A percentile compares a stretch with the other conserved stretches of the same genome.
Evolutionary conservation across 768 basidiomycete genomes (phyloP).

Genomic region (Trichaptum fuscoviolaceum): DNA sequence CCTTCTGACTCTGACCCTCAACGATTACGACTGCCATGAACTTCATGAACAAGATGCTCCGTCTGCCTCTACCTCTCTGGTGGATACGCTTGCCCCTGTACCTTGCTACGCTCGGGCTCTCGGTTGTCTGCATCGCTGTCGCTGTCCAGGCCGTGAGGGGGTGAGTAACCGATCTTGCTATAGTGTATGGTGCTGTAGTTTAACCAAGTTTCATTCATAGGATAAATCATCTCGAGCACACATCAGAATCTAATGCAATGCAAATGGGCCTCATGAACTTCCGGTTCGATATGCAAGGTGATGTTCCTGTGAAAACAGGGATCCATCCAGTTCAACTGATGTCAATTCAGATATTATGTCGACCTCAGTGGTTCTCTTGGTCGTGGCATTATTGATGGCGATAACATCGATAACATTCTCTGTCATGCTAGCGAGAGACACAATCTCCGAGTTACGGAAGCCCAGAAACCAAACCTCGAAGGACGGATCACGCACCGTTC

Average conservation of each 20-base stretch:
- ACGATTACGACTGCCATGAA: neutral
- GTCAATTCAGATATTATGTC: conserved; percentile 10
- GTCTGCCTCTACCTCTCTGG: conserved; percentile 5
- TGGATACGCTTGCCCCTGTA: conserved; percentile 12
- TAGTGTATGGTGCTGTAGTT: neutral
- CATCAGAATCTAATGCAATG: neutral
- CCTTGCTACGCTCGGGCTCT: conserved; percentile 10
- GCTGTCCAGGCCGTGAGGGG: conserved; percentile 11
- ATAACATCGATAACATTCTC: conserved; percentile 1
- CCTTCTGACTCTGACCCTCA: too few relatives aligned
- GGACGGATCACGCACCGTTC: conserved; percentile 3
- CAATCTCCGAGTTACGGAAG: neutral
- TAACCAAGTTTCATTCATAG: neutral
- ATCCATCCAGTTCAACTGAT: neutral
- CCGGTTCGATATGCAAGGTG: conserved; percentile 13
- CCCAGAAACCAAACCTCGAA: neutral
- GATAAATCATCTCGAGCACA: conserved; percentile 7
- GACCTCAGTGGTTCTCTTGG: conserved; percentile 6
- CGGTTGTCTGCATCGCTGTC: conserved; percentile 13
- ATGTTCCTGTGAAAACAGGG: neutral
- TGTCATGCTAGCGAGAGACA: conserved; percentile 7
- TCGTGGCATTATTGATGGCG: conserved; percentile 9
- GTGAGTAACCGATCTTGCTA: conserved; percentile 1
- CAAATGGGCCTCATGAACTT: conserved; percentile 1
- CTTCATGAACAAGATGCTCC: neutral